These are phyloP conservation scores for Sporothrix pseudoabietina DNA, from an alignment of 2,329 filamentous ascomycete species.

Conservation along the genomic window DNA sequence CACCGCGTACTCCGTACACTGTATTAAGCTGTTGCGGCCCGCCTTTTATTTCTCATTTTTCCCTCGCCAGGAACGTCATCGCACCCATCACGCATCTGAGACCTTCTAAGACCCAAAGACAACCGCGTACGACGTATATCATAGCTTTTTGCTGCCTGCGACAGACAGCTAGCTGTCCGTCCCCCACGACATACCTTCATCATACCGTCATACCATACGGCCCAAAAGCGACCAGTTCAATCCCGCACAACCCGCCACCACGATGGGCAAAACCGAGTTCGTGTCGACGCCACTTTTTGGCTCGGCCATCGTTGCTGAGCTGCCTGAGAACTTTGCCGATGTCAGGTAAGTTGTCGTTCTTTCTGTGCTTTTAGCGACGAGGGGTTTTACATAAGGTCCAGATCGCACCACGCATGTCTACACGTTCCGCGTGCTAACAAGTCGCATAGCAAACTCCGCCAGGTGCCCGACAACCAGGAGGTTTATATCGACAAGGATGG, in stretches of 20 bases:
- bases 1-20: neutral
- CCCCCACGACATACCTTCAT: neutral
- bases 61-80: neutral
- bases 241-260: constrained; percentile 25
- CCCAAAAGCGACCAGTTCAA: neutral
- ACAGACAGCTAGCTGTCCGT: neutral
- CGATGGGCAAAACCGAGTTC: constrained; percentile 53
- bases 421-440: neutral
- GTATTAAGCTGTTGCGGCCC: neutral
- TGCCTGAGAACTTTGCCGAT: constrained; percentile 69
- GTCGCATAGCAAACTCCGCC: constrained; percentile 63
- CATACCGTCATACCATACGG: neutral
- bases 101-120: neutral
- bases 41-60: neutral
- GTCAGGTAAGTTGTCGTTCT: constrained; percentile 63
- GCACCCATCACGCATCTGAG: neutral
- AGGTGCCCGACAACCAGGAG: constrained; percentile 87
- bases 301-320: constrained; percentile 68
- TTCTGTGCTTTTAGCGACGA: neutral
- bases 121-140: neutral
- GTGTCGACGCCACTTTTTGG: constrained; percentile 66
- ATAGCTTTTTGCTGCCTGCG: neutral
- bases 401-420: neutral
- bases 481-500: constrained; percentile 83
- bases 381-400: too few species aligned